Base-by-base conservation (phyloP, 129 eudicot species). In the Saposhnikovia divaricata region DNA sequence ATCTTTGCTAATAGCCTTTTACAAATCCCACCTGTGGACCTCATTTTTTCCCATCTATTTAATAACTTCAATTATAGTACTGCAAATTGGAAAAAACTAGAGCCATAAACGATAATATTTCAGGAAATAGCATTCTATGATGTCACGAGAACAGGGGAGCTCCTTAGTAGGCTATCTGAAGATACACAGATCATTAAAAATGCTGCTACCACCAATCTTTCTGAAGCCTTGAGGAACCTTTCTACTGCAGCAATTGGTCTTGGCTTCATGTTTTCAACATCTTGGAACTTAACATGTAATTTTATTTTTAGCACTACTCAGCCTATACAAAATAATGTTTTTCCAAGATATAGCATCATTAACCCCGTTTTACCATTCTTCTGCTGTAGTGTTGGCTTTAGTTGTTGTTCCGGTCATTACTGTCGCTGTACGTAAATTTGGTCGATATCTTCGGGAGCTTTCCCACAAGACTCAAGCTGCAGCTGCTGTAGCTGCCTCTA, bases 391-490 rank as follows among this genome's bases (percentile, higher is more conserved):
- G 86, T 65, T 93, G 85, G 91, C 98, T 73, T 86, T 93, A 89
- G 85, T 81, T 77, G 93, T 91, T 83, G 98, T 93, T 81, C 98
- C 96, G 0, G 82, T 72, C 65, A 86, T 93, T 69, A 91, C 97
- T 19, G 81, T 93, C 72, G 91, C 87, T 65, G 97, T 93, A 6
- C 92, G 96, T 72, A 89, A 88, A 82, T 93, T 93, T 82, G 97
- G 98, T 39, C 93, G 96, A 63, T 93, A 84, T 80, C 89, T 93
- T 79, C 91, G 96, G 18, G 97, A 93, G 81, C 93, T 93, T 77
- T 91, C 98, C 45, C 96, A 93, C 87, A 87, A 84, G 82, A 93
- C 98, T 69, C 97, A 93, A 87, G 93, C 97, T 73, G 98, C 98
- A 69, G 97, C 98, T 74, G 98, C 98, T 27, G 93, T 88, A 69